Percentiles rank a stretch among this genome's conserved stretches.
Conservation (phyloP, 2,329 filamentous ascomycete genomes). For the Lojkania enalia region DNA sequence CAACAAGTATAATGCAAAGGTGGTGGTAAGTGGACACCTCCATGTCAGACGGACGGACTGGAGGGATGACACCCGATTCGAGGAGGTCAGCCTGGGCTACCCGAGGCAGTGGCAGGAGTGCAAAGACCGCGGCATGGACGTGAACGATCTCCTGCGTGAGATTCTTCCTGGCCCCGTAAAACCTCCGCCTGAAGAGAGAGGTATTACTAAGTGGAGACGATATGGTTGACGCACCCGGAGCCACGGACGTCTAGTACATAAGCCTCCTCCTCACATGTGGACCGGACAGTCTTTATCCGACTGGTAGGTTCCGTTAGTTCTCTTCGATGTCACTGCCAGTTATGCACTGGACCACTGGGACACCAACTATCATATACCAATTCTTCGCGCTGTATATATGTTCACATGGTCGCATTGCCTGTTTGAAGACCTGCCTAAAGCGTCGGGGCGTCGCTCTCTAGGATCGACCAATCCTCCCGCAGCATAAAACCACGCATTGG, state of each 20-base stretch:
- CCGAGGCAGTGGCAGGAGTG: conserved; percentile 52
- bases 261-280: no score
- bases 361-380: no score
- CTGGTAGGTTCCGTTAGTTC: not conserved
- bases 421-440: conserved; percentile 9
- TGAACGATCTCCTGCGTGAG: conserved; percentile 52
- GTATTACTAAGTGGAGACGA: conserved; percentile 35
- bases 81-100: conserved; percentile 54
- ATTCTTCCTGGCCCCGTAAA: conserved; percentile 48
- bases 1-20: conserved; percentile 50
- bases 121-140: conserved; percentile 47
- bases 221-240: conserved; percentile 23
- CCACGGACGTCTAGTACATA: not conserved
- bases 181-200: conserved; percentile 26
- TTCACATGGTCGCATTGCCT: no score
- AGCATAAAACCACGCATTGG: conserved; percentile 12
- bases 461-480: conserved; percentile 14
- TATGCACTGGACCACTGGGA: not conserved
- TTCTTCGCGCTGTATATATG: no score
- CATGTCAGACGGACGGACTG: conserved; percentile 53
- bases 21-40: conserved; percentile 52
- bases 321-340: not conserved
- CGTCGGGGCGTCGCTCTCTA: not conserved
- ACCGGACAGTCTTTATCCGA: no score
- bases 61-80: conserved; percentile 51